These are phyloP conservation scores for Sarcomyxa edulis DNA, from an alignment of 768 basidiomycete genomes.

Conservation along the genomic window DNA sequence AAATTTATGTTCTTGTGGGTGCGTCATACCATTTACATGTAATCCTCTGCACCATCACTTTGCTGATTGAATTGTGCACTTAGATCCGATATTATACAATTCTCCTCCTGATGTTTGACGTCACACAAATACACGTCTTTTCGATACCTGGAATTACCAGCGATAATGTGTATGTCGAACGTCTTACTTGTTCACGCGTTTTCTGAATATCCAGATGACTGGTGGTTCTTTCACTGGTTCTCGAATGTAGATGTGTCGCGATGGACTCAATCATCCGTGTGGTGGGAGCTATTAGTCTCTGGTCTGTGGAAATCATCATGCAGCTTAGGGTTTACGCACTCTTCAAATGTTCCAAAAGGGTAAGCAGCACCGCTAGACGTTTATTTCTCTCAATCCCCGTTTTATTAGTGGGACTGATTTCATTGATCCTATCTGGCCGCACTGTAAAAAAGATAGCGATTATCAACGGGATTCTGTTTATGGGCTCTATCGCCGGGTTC, in stretches of 20 bases:
- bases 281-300: constrained; percentile 37
- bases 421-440: no score
- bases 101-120: constrained; percentile 35
- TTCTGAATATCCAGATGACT: background rate
- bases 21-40: no score
- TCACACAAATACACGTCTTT: constrained; percentile 39
- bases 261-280: constrained; percentile 38
- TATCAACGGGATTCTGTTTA: constrained; percentile 33
- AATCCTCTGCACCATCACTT: background rate
- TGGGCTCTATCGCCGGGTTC: constrained; percentile 35
- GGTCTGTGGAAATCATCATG: constrained; percentile 46
- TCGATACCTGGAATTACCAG: constrained; percentile 29
- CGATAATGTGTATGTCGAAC: constrained; percentile 30
- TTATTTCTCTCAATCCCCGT: no score
- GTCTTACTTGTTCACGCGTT: no score
- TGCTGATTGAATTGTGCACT: background rate
- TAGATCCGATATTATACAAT: constrained; percentile 46
- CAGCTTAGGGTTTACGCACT: constrained; percentile 40
- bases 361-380: constrained; percentile 13
- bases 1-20: constrained; percentile 41
- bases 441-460: constrained; percentile 32
- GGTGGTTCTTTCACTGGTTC: background rate
- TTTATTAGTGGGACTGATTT: no score
- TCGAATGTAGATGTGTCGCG: constrained; percentile 29
- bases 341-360: constrained; percentile 33